Percentiles rank a stretch among this genome's conserved stretches.
Conservation (phyloP, 2,329 filamentous ascomycete species). For the Fusarium keratoplasticum region DNA sequence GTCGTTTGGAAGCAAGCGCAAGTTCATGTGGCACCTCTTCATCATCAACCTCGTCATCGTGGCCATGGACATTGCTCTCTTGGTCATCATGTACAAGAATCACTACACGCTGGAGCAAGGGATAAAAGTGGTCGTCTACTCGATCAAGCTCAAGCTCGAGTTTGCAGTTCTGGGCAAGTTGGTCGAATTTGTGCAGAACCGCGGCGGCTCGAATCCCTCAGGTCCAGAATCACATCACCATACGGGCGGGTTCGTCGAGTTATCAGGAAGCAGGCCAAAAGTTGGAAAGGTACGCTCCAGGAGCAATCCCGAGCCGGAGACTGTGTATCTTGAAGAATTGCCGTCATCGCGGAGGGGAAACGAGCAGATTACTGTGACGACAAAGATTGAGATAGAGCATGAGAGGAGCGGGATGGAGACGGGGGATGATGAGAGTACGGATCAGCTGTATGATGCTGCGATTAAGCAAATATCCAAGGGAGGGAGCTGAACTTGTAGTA, state of each 20-base stretch:
- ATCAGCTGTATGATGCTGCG: slow-evolving; percentile 10
- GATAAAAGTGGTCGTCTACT: slow-evolving; percentile 22
- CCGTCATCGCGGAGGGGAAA: not conserved
- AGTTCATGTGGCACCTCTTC: slow-evolving; percentile 27
- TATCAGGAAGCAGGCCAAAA: not conserved
- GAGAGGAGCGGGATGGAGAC: not conserved
- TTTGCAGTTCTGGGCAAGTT: slow-evolving; percentile 51
- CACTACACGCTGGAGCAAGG: slow-evolving; percentile 17
- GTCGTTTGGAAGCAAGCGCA: slow-evolving; percentile 21
- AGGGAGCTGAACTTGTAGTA: not conserved
- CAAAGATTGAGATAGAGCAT: slow-evolving; percentile 1
- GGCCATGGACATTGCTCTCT: slow-evolving; percentile 28
- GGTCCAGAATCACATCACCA: not conserved
- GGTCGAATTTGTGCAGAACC: slow-evolving; percentile 48
- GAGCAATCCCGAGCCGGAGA: not conserved
- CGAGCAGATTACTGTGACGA: not conserved
- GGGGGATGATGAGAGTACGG: slow-evolving; percentile 6
- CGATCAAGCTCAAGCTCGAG: slow-evolving; percentile 51
- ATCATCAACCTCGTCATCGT: slow-evolving; percentile 29
- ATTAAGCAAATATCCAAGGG: slow-evolving; percentile 27
- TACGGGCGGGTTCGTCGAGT: not conserved
- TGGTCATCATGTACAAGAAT: slow-evolving; percentile 22
- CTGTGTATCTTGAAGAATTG: slow-evolving; percentile 6
- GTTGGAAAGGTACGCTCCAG: not conserved
- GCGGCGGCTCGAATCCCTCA: slow-evolving; percentile 10